These are phyloP conservation scores for Fusarium tricinctum DNA, from an alignment of 2,329 filamentous ascomycete genomes.

Conservation along the genomic window DNA sequence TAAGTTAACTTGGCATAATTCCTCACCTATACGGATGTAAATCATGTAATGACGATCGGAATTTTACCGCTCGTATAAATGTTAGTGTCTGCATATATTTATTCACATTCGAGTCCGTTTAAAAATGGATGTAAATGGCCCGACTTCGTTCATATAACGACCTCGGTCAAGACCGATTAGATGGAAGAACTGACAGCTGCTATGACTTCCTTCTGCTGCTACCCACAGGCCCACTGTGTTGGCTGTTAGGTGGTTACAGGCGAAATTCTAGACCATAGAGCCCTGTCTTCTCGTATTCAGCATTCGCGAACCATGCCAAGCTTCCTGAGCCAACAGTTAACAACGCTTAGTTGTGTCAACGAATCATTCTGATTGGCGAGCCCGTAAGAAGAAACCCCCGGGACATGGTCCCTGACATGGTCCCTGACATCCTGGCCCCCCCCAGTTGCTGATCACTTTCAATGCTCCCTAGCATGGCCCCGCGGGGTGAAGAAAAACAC, in stretches of 20 bases:
- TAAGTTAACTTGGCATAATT: slow-evolving; percentile 17
- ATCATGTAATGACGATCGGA: slow-evolving; percentile 6
- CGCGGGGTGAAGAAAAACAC: no score
- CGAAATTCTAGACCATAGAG: slow-evolving; percentile 24
- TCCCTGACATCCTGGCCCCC: slow-evolving; percentile 22
- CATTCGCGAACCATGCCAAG: slow-evolving; percentile 22
- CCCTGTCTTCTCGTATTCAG: slow-evolving; percentile 26
- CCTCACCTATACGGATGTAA: not conserved
- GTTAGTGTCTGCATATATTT: not conserved
- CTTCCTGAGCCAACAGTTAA: slow-evolving; percentile 9
- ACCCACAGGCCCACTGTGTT: slow-evolving; percentile 4
- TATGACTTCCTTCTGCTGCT: slow-evolving; percentile 12
- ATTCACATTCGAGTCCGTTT: not conserved
- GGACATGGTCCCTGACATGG: slow-evolving; percentile 20
- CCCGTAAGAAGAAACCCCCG: slow-evolving; percentile 33
- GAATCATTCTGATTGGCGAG: slow-evolving; percentile 15
- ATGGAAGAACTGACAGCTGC: slow-evolving; percentile 17
- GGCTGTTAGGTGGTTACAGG: slow-evolving; percentile 13
- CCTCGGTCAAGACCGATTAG: slow-evolving; percentile 17
- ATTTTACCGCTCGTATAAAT: slow-evolving; percentile 5
- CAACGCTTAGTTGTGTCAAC: slow-evolving; percentile 9
- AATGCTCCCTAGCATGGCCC: slow-evolving; percentile 5
- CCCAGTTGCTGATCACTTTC: slow-evolving; percentile 30
- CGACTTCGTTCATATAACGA: not conserved
- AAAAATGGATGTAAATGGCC: not conserved